Conservation (phyloP, 2,329 filamentous ascomycete genomes). For the Westerdykella aurantiaca region DNA sequence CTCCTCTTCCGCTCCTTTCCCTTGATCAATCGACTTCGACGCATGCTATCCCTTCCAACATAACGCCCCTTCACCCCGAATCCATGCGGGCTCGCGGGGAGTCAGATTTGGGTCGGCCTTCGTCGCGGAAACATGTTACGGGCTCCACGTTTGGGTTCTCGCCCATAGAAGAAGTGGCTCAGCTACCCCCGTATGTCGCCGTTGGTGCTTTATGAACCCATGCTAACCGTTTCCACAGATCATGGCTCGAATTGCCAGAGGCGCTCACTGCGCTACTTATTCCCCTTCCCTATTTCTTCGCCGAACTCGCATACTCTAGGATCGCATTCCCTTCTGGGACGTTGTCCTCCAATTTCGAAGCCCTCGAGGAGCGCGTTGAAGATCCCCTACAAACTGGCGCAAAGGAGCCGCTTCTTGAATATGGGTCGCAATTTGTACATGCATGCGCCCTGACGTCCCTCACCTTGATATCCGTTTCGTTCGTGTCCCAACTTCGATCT, state of each 20-base stretch:
- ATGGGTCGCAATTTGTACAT: conserved; percentile 35
- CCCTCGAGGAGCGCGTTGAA: conserved; percentile 9
- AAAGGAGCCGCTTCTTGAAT: conserved; percentile 6
- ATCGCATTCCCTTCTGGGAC: background rate
- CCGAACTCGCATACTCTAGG: conserved; percentile 39
- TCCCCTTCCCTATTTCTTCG: conserved; percentile 45
- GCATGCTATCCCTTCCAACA: conserved; percentile 37
- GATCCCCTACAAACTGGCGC: conserved; percentile 13
- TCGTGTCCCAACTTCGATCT: conserved; percentile 33
- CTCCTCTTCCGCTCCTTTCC: background rate
- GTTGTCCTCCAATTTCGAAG: conserved; percentile 3
- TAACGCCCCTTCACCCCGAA: background rate
- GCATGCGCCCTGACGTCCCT: conserved; percentile 44
- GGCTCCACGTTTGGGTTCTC: conserved; percentile 27
- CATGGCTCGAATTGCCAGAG: conserved; percentile 40
- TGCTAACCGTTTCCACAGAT: conserved; percentile 14
- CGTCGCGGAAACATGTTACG: conserved; percentile 15
- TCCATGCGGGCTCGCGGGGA: conserved; percentile 38
- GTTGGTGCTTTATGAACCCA: conserved; percentile 19
- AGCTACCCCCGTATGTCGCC: conserved; percentile 7
- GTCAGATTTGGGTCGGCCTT: conserved; percentile 41
- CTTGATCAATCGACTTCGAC: conserved; percentile 38
- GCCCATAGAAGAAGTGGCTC: conserved; percentile 29
- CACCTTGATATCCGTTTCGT: conserved; percentile 42
- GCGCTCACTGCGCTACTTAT: conserved; percentile 47